Evolutionary conservation across 805 yeast species (phyloP), one percentile per base, ranked within the genome.

Genomic region (Barnettozyma populi): DNA sequence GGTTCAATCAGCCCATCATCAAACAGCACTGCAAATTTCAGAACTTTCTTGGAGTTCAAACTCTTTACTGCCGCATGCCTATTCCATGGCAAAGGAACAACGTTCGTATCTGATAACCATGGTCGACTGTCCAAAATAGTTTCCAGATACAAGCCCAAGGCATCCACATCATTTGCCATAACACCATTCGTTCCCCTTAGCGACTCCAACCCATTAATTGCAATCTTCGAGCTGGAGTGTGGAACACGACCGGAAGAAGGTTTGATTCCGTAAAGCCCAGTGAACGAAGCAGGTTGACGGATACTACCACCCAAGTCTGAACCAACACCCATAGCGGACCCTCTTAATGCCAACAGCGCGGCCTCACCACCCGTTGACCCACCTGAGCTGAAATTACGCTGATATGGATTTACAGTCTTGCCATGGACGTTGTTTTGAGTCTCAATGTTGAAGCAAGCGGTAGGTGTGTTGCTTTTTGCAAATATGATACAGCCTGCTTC

Each of bases 291-390:
- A 1, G 81, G 81, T 36, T 67, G 68, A 34, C 80, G 61, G 25
- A 76, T 67, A 5, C 74, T 66, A 5, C 81, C 81, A 18, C 79
- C 80, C 36, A 75, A 67, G 57, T 76, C 81, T 2, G 76, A 69
- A 16, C 82, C 82, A 37, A 80, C 58, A 10, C 84, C 82, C 10
- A 54, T 16, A 25, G 50, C 11, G 61, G 67, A 27, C 6, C 78
- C 78, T 41, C 62, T 56, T 42, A 71, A 52, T 1, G 69, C 69
- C 7, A 73, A 53, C n/a, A 76, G 53, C 2, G 78, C 74, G n/a
- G 73, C 76, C 43, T 75, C 80, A 25, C 80, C 80, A 4, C 79
- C 79, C 4, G 76, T 71, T 11, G 77, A 71, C 1, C 81, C 80
- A 35, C 79, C 79, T 19, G 74, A 57, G 18, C 71, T 63, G 43